These are phyloP conservation scores for Sporisorium exsertum DNA, from an alignment of 1,284 basidiomycete genomes.

Conservation along the genomic window DNA sequence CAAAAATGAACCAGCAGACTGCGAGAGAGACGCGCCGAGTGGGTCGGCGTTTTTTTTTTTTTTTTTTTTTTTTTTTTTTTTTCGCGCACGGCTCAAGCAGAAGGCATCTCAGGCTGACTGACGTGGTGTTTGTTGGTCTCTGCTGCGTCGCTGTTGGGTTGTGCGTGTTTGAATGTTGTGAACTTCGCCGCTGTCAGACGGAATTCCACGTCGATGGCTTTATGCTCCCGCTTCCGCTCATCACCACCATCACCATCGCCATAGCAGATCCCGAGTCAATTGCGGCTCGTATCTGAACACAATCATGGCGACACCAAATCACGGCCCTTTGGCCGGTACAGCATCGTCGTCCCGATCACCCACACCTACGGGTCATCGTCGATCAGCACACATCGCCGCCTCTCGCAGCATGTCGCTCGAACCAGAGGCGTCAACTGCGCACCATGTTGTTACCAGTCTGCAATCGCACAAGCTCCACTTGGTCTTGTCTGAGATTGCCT, in stretches of 20 bases:
- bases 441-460: constrained; percentile 13
- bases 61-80: not conserved
- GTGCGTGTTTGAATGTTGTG: not conserved
- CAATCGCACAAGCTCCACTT: constrained; percentile 74
- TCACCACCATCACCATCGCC: constrained; percentile 2
- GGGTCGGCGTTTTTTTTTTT: not conserved
- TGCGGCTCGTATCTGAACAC: not conserved
- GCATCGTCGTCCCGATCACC: constrained; percentile 23
- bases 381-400: constrained; percentile 33
- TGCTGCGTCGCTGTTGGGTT: not conserved
- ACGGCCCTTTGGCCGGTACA: constrained; percentile 9
- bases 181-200: not conserved
- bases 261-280: not conserved
- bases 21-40: not conserved
- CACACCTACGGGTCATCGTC: constrained; percentile 35
- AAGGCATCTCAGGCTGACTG: constrained; percentile 14
- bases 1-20: not conserved
- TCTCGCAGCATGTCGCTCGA: constrained; percentile 10
- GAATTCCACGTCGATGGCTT: not conserved
- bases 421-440: not conserved
- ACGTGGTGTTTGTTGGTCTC: constrained; percentile 44
- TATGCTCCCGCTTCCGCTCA: not conserved
- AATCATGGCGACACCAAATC: constrained; percentile 20
- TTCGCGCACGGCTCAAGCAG: constrained; percentile 2
- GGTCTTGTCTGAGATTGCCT: constrained; percentile 85